These are phyloP conservation scores for Neolentinus lepideus DNA, from an alignment of 1,284 basidiomycete species.

Conservation along the genomic window DNA sequence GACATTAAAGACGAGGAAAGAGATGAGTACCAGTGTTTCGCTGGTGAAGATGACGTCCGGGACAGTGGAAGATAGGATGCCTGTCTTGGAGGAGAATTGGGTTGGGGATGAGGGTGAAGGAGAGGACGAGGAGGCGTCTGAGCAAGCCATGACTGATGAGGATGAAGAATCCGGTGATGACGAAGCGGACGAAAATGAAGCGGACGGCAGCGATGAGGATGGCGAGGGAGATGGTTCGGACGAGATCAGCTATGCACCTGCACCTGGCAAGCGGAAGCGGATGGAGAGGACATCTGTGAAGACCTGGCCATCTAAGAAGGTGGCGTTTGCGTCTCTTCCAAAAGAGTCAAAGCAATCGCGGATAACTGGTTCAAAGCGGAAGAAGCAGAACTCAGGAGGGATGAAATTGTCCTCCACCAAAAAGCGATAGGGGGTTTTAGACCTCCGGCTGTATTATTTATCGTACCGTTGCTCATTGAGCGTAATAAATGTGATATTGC, in stretches of 20 bases:
- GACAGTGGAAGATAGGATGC: constrained; percentile 44
- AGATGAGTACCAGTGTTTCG: constrained; percentile 52
- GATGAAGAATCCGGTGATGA: constrained; percentile 15
- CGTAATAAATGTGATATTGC: not conserved
- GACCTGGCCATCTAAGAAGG: constrained; percentile 41
- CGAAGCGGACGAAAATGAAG: constrained; percentile 13
- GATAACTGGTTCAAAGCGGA: not conserved
- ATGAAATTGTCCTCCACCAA: not conserved
- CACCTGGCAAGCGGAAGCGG: constrained; percentile 42
- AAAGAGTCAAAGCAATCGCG: constrained; percentile 2
- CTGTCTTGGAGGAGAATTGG: constrained; percentile 53
- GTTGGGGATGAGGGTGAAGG: constrained; percentile 20
- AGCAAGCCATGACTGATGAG: constrained; percentile 14
- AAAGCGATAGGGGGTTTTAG: not conserved
- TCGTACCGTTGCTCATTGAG: not conserved
- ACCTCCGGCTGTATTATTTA: not conserved
- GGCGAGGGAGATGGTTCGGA: constrained; percentile 14
- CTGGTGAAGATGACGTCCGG: constrained; percentile 52
- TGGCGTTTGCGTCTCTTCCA: constrained; percentile 25
- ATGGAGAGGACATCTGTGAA: constrained; percentile 18
- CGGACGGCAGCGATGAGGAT: constrained; percentile 18
- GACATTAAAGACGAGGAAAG: constrained; percentile 48
- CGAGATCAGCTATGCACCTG: constrained; percentile 15
- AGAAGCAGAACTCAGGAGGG: not conserved
- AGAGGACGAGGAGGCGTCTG: constrained; percentile 23